These are phyloP conservation scores for Termitomyces sp. DNA, from an alignment of 768 basidiomycete species.

Conservation along the genomic window DNA sequence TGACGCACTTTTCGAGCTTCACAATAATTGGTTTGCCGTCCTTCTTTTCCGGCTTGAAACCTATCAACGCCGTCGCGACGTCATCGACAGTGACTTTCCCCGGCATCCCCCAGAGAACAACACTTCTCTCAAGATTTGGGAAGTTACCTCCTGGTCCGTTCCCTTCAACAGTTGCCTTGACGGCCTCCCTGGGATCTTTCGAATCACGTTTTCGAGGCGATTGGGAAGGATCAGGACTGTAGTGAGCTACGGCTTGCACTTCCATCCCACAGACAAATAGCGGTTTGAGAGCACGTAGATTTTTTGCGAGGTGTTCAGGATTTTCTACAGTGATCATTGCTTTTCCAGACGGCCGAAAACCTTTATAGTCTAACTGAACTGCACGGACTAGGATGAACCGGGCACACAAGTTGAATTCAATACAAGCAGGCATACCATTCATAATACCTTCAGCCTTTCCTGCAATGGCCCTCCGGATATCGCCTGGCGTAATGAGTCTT, in stretches of 20 bases:
- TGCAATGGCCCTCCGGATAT: conserved; percentile 9
- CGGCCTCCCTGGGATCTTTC: conserved; percentile 26
- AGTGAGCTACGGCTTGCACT: conserved; percentile 30
- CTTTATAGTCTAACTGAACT: conserved; percentile 61
- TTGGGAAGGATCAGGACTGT: conserved; percentile 10
- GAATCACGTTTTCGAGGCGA: no score
- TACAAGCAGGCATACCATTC: conserved; percentile 31
- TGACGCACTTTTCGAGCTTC: conserved; percentile 49
- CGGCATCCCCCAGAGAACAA: conserved; percentile 62
- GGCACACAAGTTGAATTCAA: neutral
- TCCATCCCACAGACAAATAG: conserved; percentile 43
- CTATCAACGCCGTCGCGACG: conserved; percentile 38
- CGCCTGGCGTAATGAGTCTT: conserved; percentile 6
- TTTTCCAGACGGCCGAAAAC: conserved; percentile 55
- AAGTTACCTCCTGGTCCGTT: conserved; percentile 54
- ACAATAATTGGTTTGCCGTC: conserved; percentile 41
- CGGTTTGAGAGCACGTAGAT: conserved; percentile 38
- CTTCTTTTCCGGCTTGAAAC: conserved; percentile 39
- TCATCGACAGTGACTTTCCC: conserved; percentile 33
- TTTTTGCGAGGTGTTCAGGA: conserved; percentile 39
- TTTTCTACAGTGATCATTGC: conserved; percentile 56
- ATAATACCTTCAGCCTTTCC: conserved; percentile 4
- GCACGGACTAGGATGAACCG: neutral
- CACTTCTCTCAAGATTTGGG: conserved; percentile 44
- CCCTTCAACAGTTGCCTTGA: conserved; percentile 23